phyloP scores from a whole-genome alignment of 2,329 filamentous ascomycete genomes.

The Aspergillus japonicus region DNA sequence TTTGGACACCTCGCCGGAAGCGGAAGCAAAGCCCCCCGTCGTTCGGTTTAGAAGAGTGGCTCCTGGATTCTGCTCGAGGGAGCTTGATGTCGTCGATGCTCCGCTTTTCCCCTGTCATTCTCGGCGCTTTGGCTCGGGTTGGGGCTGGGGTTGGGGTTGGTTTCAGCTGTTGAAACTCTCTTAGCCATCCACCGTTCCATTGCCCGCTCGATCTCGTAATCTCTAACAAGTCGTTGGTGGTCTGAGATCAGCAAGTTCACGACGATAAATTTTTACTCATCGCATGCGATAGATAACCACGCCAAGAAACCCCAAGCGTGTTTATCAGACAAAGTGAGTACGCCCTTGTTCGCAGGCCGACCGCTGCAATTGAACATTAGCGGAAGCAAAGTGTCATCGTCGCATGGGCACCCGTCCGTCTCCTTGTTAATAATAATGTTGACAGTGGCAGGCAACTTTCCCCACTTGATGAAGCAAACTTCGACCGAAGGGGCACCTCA shows the following conservation, averaged over 20 bases:
- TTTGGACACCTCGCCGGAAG: slow-evolving; percentile 19
- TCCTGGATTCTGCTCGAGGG: slow-evolving; percentile 5
- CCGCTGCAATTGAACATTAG: not conserved
- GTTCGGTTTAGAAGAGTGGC: slow-evolving; percentile 11
- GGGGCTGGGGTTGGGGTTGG: not conserved
- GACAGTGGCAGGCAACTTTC: not conserved
- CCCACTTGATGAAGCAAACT: not conserved
- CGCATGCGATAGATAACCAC: not conserved
- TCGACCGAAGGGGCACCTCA: not conserved
- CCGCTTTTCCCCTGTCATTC: slow-evolving; percentile 10
- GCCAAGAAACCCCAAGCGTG: not conserved
- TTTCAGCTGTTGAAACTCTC: slow-evolving; percentile 6
- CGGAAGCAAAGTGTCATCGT: not conserved
- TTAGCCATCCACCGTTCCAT: not conserved
- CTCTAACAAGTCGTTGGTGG: not conserved
- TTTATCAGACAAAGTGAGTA: not conserved
- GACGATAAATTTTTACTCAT: not conserved
- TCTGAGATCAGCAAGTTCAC: not conserved
- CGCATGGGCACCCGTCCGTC: not conserved
- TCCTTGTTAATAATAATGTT: not conserved
- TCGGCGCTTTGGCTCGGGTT: not conserved
- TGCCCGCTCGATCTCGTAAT: not conserved
- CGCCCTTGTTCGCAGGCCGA: not conserved
- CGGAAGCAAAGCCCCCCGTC: slow-evolving; percentile 20
- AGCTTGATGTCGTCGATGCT: slow-evolving; percentile 1